phyloP scores from a whole-genome alignment of 805 yeast species.

The Candida morakotiae region DNA sequence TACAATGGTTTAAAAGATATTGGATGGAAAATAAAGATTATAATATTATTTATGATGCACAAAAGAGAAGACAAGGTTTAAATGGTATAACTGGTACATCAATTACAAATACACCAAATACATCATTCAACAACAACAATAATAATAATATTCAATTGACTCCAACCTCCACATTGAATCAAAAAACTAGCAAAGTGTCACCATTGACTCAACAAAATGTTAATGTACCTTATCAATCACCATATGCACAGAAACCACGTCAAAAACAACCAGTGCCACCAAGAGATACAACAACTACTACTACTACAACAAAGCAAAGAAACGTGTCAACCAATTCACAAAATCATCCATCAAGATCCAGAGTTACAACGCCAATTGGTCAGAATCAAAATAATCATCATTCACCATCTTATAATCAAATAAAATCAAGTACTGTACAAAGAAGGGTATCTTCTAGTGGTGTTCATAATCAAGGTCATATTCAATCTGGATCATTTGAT shows the following conservation, averaged over 20 bases:
- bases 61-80: slow-evolving; percentile 11
- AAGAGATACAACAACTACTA: background rate
- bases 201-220: background rate
- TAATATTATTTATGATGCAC: slow-evolving; percentile 62
- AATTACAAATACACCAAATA: slow-evolving; percentile 1
- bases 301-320: background rate
- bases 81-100: slow-evolving; percentile 14
- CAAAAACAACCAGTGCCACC: background rate
- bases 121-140: background rate
- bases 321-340: background rate
- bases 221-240: background rate
- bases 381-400: background rate
- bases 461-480: background rate
- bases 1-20: slow-evolving; percentile 84
- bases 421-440: background rate
- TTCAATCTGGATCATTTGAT: slow-evolving; percentile 1
- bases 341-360: background rate
- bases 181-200: background rate
- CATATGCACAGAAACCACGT: slow-evolving; percentile 4
- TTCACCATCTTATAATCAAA: too few relatives aligned
- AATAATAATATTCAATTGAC: background rate
- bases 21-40: slow-evolving; percentile 79
- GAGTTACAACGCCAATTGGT: background rate
- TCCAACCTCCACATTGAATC: background rate
- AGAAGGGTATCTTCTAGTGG: background rate